Evolutionary conservation across 371 early-diverging fungal genomes (phyloP).

Genomic region (Rhizopus microsporus): DNA sequence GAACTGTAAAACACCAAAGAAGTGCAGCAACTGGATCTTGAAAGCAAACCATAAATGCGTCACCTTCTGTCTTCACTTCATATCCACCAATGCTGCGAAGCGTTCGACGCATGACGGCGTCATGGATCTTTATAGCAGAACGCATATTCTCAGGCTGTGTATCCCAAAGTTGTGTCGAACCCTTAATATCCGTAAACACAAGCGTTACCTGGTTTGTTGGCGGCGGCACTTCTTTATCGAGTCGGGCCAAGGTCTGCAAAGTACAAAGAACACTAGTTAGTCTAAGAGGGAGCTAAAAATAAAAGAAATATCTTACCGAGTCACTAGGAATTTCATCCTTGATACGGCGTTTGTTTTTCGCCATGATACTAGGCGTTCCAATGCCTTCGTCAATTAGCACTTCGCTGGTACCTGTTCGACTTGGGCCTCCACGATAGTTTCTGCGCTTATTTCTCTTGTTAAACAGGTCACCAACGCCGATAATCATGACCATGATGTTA

Average conservation of each 20-base stretch:
- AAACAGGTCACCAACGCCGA: conserved; percentile 80
- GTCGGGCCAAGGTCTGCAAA: conserved; percentile 59
- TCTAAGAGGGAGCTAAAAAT: background rate
- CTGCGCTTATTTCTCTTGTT: conserved; percentile 46
- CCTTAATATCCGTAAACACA: conserved; percentile 96
- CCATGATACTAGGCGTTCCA: conserved; percentile 24
- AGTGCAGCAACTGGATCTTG: conserved; percentile 84
- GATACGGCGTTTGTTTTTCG: conserved; percentile 44
- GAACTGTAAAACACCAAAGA: conserved; percentile 90
- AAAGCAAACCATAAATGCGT: conserved; percentile 96
- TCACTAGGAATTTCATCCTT: conserved; percentile 60
- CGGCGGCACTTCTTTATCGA: conserved; percentile 82
- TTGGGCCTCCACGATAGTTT: conserved; percentile 26
- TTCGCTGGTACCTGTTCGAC: conserved; percentile 29
- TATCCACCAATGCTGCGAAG: conserved; percentile 89
- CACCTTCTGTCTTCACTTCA: conserved; percentile 98
- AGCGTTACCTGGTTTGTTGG: conserved; percentile 86
- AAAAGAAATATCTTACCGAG: conserved; percentile 36
- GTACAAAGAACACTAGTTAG: background rate
- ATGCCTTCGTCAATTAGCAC: conserved; percentile 32
- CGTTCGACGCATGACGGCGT: conserved; percentile 81
- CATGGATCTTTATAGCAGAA: conserved; percentile 88
- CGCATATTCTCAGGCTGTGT: conserved; percentile 86
- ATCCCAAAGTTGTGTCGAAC: conserved; percentile 95
- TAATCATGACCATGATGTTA: conserved; percentile 83